Evolutionary conservation across 345 rosid genomes (phyloP).

Genomic region (Citrus hindsii): DNA sequence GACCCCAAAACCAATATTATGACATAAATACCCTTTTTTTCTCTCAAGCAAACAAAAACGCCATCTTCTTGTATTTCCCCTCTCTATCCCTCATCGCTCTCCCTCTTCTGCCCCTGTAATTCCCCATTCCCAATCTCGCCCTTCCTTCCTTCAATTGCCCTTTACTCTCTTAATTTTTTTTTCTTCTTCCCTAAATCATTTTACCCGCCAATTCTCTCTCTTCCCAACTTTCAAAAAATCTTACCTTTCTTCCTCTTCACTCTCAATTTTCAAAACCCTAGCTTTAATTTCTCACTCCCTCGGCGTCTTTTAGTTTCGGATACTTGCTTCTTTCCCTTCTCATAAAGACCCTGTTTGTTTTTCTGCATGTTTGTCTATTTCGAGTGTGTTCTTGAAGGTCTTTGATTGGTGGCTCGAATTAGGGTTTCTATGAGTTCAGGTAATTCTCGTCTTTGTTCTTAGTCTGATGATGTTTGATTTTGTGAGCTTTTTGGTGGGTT

Average conservation of each 20-base stretch:
- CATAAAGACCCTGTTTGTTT: slow-evolving; percentile 10
- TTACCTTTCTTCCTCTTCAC: neutral
- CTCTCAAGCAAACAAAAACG: slow-evolving; percentile 4
- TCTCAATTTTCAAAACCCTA: slow-evolving; percentile 10
- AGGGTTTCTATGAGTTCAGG: slow-evolving; percentile 14
- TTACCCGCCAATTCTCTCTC: slow-evolving; percentile 51
- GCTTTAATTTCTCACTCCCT: neutral
- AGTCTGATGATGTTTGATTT: neutral
- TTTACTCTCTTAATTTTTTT: slow-evolving; percentile 20
- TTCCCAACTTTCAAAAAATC: slow-evolving; percentile 17
- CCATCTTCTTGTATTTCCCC: slow-evolving; percentile 22
- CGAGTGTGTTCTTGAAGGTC: neutral
- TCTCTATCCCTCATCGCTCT: slow-evolving; percentile 28
- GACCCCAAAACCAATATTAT: neutral
- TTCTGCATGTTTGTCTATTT: neutral
- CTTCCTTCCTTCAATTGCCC: slow-evolving; percentile 26
- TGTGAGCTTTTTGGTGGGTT: neutral
- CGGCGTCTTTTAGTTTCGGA: neutral
- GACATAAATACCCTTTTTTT: slow-evolving; percentile 47
- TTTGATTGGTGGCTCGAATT: neutral
- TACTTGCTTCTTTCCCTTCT: neutral
- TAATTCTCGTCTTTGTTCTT: slow-evolving; percentile 1
- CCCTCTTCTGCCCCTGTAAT: slow-evolving; percentile 64
- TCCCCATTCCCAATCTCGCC: slow-evolving; percentile 40
- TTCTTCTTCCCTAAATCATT: neutral